Evolutionary conservation across 176 grass and related monocot genomes (phyloP), one percentile per base, ranked within the genome.

Genomic region (Oryza punctata): DNA sequence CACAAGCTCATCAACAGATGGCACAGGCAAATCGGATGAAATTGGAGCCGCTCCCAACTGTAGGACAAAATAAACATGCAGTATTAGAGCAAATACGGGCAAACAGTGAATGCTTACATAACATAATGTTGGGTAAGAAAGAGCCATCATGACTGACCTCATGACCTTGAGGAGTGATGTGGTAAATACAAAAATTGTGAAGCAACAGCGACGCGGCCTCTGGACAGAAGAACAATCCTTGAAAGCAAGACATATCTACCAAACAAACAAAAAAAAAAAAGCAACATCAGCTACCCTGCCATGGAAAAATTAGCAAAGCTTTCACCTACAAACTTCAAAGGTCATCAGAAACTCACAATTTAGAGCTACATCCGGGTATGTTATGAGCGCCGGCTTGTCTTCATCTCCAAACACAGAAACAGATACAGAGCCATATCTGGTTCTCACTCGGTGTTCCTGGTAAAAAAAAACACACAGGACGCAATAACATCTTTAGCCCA

Each of bases 181-280:
- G 96, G 59, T 98, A 98, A 50, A 98, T 86, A 63, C 96, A 98
- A 60, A 95, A 98, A 44, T 95, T 98, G 81, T 95, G 91, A 85
- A 98, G 93, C 44, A 95, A 90, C 82, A 98, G 82, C 60, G 96
- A 93, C 64, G 80, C 80, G 15, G 93, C 93, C 86, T 98, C 96
- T 19, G 96, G 93, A 40, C 96, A 98, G 88, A 98, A 98, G 44
- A 98, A 89, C 87, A 98, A 93, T 89, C 96, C 96, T 93, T 98
- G 93, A 69, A 95, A 98, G 86, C 96, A 98, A 77, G 96, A 95
- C 89, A 95, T 91, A 88, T 98, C 96, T 98, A 65, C 72, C 71
- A 66, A 79, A 87, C 21, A 92, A n/a, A n/a, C n/a, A n/a, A n/a
- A n/a, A 44, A 32, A 67, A 71, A 30, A 38, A 6, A 54, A 43